Evolutionary conservation across 1,284 basidiomycete species (phyloP).

Genomic region (Lignosus rhinocerotis): DNA sequence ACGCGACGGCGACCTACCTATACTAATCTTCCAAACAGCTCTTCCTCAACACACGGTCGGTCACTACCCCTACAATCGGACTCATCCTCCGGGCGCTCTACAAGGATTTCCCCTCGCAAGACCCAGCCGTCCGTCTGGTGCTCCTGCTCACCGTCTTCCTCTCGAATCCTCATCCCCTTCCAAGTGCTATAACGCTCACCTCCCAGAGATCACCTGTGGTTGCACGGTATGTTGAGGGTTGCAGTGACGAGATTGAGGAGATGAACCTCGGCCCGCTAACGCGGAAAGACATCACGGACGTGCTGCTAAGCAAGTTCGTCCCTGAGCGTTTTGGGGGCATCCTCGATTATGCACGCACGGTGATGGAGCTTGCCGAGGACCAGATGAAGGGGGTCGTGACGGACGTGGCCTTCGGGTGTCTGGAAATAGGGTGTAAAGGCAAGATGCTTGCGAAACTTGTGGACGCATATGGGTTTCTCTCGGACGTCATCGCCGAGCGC

Average conservation of each 20-base stretch:
- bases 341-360: slow-evolving; percentile 53
- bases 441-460: slow-evolving; percentile 60
- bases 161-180: slow-evolving; percentile 39
- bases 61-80: slow-evolving; percentile 49
- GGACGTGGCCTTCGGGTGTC: slow-evolving; percentile 54
- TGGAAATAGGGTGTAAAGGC: slow-evolving; percentile 71
- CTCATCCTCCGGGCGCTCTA: slow-evolving; percentile 60
- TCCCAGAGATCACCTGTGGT: slow-evolving; percentile 5
- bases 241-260: slow-evolving; percentile 45
- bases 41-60: slow-evolving; percentile 66
- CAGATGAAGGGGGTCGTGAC: slow-evolving; percentile 48
- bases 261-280: slow-evolving; percentile 56
- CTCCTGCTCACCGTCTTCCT: slow-evolving; percentile 66
- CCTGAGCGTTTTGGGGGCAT: slow-evolving; percentile 52
- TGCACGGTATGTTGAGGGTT: slow-evolving; percentile 33
- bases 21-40: slow-evolving; percentile 42
- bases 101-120: slow-evolving; percentile 60
- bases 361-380: slow-evolving; percentile 42
- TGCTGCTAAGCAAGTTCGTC: slow-evolving; percentile 69
- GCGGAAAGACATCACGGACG: slow-evolving; percentile 55
- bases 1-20: neutral
- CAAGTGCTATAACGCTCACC: slow-evolving; percentile 30
- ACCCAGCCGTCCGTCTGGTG: slow-evolving; percentile 63
- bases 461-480: slow-evolving; percentile 45
- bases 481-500: slow-evolving; percentile 41